These are phyloP conservation scores for Aureobasidium pullulans DNA, from an alignment of 2,329 filamentous ascomycete species.

Conservation along the genomic window DNA sequence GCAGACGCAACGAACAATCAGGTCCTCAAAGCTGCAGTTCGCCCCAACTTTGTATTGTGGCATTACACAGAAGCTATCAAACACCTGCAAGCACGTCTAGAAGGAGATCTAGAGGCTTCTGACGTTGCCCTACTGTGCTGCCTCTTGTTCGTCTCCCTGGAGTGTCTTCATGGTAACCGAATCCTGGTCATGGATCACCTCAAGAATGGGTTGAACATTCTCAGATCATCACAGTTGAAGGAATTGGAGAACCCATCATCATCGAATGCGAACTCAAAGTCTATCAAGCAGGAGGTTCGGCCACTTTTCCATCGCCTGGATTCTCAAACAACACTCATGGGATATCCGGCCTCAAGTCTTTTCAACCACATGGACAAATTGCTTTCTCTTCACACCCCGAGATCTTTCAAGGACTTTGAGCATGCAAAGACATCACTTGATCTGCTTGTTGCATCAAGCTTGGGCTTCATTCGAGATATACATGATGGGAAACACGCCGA, in stretches of 20 bases:
- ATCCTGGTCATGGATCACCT: conserved; percentile 26
- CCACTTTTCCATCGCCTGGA: conserved; percentile 2
- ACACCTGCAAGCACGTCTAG: conserved; percentile 23
- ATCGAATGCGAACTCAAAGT: not conserved
- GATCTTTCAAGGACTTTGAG: not conserved
- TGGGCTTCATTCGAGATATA: not conserved
- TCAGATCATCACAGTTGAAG: not conserved
- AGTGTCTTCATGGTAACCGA: conserved; percentile 26
- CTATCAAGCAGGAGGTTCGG: not conserved
- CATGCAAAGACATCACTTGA: not conserved
- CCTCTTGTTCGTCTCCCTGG: conserved; percentile 27
- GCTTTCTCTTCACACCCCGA: not conserved
- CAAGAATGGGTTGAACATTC: conserved; percentile 25
- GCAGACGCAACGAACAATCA: not conserved
- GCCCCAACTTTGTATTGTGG: conserved; percentile 15
- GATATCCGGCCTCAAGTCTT: not conserved
- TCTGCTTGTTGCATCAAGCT: not conserved
- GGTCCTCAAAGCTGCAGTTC: not conserved
- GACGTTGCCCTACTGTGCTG: conserved; percentile 26
- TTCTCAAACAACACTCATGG: conserved; percentile 3
- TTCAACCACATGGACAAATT: not conserved
- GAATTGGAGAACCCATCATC: not conserved
- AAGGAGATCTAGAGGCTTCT: conserved; percentile 17
- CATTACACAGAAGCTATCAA: conserved; percentile 28
- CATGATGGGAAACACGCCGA: not conserved